Conservation (phyloP, 2,329 filamentous ascomycete species). For the Cladosporium sp. region DNA sequence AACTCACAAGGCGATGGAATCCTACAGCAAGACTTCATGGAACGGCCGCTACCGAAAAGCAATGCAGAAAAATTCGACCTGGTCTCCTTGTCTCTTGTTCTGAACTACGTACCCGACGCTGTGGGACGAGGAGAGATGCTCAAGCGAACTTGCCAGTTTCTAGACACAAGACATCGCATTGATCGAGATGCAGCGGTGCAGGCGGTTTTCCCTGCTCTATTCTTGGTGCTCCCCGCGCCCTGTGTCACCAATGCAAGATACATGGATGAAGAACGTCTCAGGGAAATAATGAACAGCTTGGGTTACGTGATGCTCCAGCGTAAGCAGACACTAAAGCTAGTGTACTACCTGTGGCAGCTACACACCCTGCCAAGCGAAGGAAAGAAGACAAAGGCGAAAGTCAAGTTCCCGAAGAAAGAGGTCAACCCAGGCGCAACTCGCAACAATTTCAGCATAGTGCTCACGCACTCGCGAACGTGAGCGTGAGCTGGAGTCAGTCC, state of each 20-base stretch:
- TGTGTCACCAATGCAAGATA: constrained; percentile 92
- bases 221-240: constrained; percentile 84
- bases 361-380: constrained; percentile 29
- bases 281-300: constrained; percentile 72
- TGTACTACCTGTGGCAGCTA: constrained; percentile 83
- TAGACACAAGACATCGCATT: constrained; percentile 43
- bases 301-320: constrained; percentile 67
- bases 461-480: constrained; percentile 42
- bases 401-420: constrained; percentile 68
- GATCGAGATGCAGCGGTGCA: constrained; percentile 25
- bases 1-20: constrained; percentile 84
- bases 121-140: constrained; percentile 81
- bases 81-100: constrained; percentile 84
- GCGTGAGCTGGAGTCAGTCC: neutral
- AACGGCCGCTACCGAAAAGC: constrained; percentile 67
- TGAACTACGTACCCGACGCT: constrained; percentile 89
- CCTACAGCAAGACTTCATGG: constrained; percentile 89
- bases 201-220: constrained; percentile 66
- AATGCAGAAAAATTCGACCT: constrained; percentile 70
- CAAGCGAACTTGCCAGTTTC: constrained; percentile 68
- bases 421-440: constrained; percentile 71
- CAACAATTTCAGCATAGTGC: constrained; percentile 88
- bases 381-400: constrained; percentile 26
- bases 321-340: constrained; percentile 79
- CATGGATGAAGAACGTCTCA: constrained; percentile 68